These are phyloP conservation scores for Phaeolepiota aurea DNA, from an alignment of 768 basidiomycete genomes.

Conservation along the genomic window DNA sequence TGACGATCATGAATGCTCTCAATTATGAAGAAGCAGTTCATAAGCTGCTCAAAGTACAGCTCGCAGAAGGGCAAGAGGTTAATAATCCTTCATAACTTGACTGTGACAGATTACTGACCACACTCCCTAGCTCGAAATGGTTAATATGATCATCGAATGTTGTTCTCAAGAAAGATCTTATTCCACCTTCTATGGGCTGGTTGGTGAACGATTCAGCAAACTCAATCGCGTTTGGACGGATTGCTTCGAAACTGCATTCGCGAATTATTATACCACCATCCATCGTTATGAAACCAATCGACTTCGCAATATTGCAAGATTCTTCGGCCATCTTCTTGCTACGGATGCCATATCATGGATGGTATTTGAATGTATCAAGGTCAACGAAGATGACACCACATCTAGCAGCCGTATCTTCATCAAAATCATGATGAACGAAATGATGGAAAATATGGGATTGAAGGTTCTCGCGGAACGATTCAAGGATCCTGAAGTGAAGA, in stretches of 20 bases:
- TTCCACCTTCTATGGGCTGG: slow-evolving; percentile 92
- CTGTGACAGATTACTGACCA: neutral
- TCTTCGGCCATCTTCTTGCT: slow-evolving; percentile 89
- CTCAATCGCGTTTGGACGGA: slow-evolving; percentile 94
- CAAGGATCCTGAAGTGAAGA: slow-evolving; percentile 75
- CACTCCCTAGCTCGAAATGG: slow-evolving; percentile 73
- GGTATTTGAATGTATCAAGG: slow-evolving; percentile 73
- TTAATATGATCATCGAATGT: slow-evolving; percentile 99
- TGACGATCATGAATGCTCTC: slow-evolving; percentile 98
- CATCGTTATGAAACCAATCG: slow-evolving; percentile 99
- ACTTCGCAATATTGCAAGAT: slow-evolving; percentile 91
- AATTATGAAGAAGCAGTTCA: slow-evolving; percentile 99
- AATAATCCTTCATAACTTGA: slow-evolving; percentile 8
- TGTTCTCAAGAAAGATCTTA: slow-evolving; percentile 99
- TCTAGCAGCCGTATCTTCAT: slow-evolving; percentile 94
- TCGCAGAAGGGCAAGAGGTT: slow-evolving; percentile 93
- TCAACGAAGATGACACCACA: slow-evolving; percentile 98
- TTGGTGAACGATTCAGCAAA: slow-evolving; percentile 95
- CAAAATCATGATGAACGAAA: slow-evolving; percentile 93
- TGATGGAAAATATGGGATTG: slow-evolving; percentile 91
- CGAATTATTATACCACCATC: slow-evolving; percentile 88
- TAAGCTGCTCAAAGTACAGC: slow-evolving; percentile 89
- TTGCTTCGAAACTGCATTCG: slow-evolving; percentile 79
- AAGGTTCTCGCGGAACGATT: slow-evolving; percentile 84
- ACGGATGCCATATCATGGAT: slow-evolving; percentile 89